A percentile compares a stretch with the other conserved stretches of the same genome.
phyloP scores from a whole-genome alignment of 345 rosid species.

The Syzygium jambos region DNA sequence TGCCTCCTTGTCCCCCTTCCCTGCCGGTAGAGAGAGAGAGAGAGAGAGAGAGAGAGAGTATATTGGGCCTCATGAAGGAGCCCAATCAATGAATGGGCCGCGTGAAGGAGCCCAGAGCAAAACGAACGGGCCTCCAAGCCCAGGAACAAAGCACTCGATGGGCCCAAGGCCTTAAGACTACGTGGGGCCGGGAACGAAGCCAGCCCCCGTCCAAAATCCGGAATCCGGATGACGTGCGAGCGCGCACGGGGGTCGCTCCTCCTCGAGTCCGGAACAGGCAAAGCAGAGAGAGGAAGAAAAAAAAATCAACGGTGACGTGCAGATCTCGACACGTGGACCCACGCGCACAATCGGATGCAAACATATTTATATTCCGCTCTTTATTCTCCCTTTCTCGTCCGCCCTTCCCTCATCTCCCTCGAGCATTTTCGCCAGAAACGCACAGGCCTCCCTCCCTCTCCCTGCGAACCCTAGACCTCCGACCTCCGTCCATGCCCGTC shows the following conservation, averaged over 20 bases:
- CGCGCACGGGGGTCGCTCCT: too few species aligned
- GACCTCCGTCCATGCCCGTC: neutral
- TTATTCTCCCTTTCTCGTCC: constrained; percentile 50
- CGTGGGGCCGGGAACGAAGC: neutral
- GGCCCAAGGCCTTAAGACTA: neutral
- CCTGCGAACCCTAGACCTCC: neutral
- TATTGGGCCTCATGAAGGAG: neutral
- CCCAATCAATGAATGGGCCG: neutral
- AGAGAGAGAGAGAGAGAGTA: too few species aligned
- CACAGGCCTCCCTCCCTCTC: neutral
- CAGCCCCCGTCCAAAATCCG: neutral
- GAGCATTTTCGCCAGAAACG: neutral
- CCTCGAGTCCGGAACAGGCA: neutral
- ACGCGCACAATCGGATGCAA: constrained; percentile 73
- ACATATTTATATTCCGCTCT: constrained; percentile 95
- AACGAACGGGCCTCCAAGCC: neutral
- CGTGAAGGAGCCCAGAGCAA: neutral
- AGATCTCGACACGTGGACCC: constrained; percentile 62
- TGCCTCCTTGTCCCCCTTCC: too few species aligned
- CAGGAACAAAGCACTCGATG: neutral
- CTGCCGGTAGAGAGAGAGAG: too few species aligned
- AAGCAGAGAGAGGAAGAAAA: neutral
- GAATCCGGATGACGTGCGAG: neutral
- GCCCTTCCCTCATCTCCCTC: constrained; percentile 17
- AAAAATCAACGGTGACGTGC: neutral